Conservation (phyloP, 805 yeast species). For the Clavispora asparagi region DNA sequence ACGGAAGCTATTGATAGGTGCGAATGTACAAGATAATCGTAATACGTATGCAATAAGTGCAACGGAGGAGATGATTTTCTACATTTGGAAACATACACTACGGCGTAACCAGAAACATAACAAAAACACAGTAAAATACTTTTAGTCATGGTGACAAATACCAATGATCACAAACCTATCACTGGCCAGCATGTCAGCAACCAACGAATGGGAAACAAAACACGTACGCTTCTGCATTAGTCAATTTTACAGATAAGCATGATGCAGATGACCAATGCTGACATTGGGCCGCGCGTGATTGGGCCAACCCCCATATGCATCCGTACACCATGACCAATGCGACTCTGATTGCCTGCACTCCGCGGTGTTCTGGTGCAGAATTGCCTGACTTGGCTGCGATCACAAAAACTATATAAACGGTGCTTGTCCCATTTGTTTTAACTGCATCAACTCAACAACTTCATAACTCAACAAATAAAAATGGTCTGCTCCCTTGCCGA, state of each 20-base stretch:
- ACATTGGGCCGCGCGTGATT: neutral
- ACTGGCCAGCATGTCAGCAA: no score
- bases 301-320: neutral
- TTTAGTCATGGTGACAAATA: neutral
- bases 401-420: neutral
- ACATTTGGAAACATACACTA: no score
- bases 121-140: no score
- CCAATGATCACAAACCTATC: no score
- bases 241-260: conserved; percentile 1
- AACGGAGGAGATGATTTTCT: no score
- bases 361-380: neutral
- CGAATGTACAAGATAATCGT: no score
- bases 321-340: conserved; percentile 1
- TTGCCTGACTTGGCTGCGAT: neutral
- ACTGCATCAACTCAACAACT: neutral
- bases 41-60: no score
- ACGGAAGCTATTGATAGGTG: neutral
- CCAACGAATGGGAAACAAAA: neutral
- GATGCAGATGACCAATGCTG: neutral
- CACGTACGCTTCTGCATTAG: neutral
- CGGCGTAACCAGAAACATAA: no score
- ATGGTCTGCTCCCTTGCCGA: conserved; percentile 31
- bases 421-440: neutral
- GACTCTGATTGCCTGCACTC: neutral
- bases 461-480: neutral